Base-by-base conservation (phyloP, 345 rosid species). In the Microcos paniculata region DNA sequence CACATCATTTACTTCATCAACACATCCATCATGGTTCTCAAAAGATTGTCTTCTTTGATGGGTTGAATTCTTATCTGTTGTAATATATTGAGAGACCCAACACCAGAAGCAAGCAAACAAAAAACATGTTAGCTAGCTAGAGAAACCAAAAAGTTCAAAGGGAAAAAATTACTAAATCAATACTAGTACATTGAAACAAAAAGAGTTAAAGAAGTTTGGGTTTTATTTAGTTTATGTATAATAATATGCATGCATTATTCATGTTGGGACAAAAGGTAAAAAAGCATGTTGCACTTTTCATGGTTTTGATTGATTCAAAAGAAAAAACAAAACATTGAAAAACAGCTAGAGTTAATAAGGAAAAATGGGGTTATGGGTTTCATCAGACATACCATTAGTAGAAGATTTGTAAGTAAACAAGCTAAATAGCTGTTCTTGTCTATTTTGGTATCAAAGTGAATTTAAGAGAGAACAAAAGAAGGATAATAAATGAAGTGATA, bases 11-110 rank as follows among this genome's bases (percentile, higher is more conserved):
- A 42, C 81, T 77, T 83, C 86, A 71, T 75, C 84, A 33, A 77
- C 76, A 62, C 78, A 76, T 28, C 69, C 83, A 67, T 71, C 78
- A 77, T 75, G 82, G 5, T 62, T 81, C 62, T 84, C 89, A 67
- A 80, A 84, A 80, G 79, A 73, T 63, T 64, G 85, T 76, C 82
- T 84, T 74, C 86, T 81, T 63, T 80, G 72, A 31, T 76, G 84
- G 78, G 40, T 56, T 23, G 78, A 75, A 57, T 75, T 77, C 69
- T 56, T 79, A 53, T 82, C 91, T 88, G 85, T 40, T 62, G 35
- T 35, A 35, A 35, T 7, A 35, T 35, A n/a, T 6, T 64, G 9
- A 48, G 15, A 42, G 51, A 30, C 23, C 8, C 3, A 33, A 7
- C 40, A 30, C 49, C 33, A 30, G 48, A 43, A 24, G 65, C n/a